These are phyloP conservation scores for Mucor lusitanicus DNA, from an alignment of 371 early-diverging fungal species.

Conservation along the genomic window DNA sequence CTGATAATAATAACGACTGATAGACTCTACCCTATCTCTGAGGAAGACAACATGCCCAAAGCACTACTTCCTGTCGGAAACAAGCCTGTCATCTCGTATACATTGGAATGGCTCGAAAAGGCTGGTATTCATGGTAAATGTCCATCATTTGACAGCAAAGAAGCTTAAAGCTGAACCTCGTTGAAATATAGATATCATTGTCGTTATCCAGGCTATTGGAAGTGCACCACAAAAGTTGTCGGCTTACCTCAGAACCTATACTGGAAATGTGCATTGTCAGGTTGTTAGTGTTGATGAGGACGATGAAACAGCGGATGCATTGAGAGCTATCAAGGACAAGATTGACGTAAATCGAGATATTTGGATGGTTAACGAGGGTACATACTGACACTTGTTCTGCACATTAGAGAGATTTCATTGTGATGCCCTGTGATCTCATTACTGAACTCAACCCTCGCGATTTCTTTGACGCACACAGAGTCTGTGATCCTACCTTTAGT, in stretches of 20 bases:
- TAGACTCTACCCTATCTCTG: conserved; percentile 82
- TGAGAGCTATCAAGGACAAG: conserved; percentile 75
- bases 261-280: conserved; percentile 60
- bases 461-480: conserved; percentile 80
- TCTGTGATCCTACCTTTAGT: conserved; percentile 75
- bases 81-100: conserved; percentile 90
- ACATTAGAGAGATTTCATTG: conserved; percentile 82
- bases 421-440: conserved; percentile 87
- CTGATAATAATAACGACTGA: not conserved
- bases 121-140: conserved; percentile 79
- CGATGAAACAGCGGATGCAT: conserved; percentile 83
- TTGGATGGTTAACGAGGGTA: not conserved
- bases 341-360: conserved; percentile 61
- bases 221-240: conserved; percentile 56
- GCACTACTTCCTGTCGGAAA: conserved; percentile 92
- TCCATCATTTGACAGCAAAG: not conserved
- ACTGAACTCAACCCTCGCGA: conserved; percentile 81
- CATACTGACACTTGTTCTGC: not conserved
- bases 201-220: conserved; percentile 61
- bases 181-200: conserved; percentile 69
- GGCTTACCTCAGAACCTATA: conserved; percentile 76
- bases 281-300: conserved; percentile 74
- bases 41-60: conserved; percentile 83
- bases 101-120: conserved; percentile 89
- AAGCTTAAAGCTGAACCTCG: not conserved